A percentile compares a stretch with the other conserved stretches of the same genome.
Evolutionary conservation across 208 protist species (phyloP).

Genomic region (Porcisia hertigi): DNA sequence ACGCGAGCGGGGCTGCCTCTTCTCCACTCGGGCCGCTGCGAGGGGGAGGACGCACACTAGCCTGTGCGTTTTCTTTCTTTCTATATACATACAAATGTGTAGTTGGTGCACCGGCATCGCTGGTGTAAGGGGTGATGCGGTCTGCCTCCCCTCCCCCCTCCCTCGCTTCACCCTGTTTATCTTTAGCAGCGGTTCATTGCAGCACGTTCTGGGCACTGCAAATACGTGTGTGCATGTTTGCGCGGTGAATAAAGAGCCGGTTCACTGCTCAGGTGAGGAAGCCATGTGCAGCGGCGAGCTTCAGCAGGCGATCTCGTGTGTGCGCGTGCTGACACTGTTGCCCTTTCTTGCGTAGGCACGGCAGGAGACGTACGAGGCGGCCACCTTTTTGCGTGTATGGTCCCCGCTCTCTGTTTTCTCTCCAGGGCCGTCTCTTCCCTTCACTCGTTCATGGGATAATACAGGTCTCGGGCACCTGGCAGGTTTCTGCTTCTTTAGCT

Average conservation of each 20-base stretch:
- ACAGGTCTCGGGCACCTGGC: too few species aligned
- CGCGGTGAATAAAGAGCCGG: background rate
- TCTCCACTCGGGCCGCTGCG: background rate
- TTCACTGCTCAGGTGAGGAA: background rate
- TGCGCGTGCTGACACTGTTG: background rate
- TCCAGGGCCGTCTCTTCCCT: background rate
- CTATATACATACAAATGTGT: too few species aligned
- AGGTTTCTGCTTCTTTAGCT: too few species aligned
- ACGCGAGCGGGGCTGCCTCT: background rate
- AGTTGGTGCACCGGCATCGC: too few species aligned
- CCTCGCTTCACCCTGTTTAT: too few species aligned
- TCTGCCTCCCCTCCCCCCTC: too few species aligned
- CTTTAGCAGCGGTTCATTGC: background rate
- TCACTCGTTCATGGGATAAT: too few species aligned
- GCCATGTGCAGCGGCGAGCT: background rate
- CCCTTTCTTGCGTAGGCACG: background rate
- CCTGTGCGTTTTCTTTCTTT: too few species aligned
- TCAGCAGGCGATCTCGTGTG: background rate
- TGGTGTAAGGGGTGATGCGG: too few species aligned
- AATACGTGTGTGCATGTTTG: background rate
- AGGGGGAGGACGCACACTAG: too few species aligned
- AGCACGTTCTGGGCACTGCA: background rate
- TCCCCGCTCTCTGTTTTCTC: background rate
- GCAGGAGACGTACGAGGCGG: background rate
- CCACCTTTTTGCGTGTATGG: background rate